Conservation (phyloP, 129 eudicot genomes). For the Arctium lappa region DNA sequence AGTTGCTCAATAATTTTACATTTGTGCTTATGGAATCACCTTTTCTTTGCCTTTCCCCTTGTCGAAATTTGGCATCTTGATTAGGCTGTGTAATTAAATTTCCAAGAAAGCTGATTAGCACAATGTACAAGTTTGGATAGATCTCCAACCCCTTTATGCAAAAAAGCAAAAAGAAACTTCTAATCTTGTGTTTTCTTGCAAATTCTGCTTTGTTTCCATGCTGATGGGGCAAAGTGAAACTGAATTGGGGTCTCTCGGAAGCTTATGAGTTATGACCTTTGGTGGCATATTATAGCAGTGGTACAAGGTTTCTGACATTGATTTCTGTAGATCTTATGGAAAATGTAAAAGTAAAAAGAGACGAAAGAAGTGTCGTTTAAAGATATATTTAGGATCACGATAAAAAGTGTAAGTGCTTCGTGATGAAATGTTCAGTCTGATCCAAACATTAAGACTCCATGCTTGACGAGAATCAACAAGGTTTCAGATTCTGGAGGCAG, state of each 20-base stretch:
- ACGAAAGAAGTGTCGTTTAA: neutral
- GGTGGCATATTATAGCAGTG: neutral
- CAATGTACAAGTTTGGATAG: neutral
- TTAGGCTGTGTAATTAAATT: neutral
- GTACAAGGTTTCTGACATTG: neutral
- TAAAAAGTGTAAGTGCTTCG: too few relatives aligned
- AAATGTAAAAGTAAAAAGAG: neutral
- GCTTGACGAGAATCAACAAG: too few relatives aligned
- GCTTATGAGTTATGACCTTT: neutral
- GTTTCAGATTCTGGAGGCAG: too few relatives aligned
- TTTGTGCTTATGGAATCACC: neutral
- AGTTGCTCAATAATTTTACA: neutral
- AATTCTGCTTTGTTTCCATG: slow-evolving; percentile 11
- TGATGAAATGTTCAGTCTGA: too few relatives aligned
- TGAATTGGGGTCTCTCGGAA: neutral
- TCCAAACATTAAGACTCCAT: too few relatives aligned
- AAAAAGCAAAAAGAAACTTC: neutral
- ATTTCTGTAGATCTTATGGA: neutral
- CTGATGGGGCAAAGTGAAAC: neutral
- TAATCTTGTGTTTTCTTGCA: neutral
- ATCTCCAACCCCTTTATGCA: neutral
- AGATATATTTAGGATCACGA: neutral
- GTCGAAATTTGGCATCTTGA: neutral
- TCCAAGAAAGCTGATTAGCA: too few relatives aligned
- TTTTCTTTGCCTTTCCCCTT: neutral